Evolutionary conservation across 208 protist species (phyloP).

Genomic region (Acanthamoeba sp.): DNA sequence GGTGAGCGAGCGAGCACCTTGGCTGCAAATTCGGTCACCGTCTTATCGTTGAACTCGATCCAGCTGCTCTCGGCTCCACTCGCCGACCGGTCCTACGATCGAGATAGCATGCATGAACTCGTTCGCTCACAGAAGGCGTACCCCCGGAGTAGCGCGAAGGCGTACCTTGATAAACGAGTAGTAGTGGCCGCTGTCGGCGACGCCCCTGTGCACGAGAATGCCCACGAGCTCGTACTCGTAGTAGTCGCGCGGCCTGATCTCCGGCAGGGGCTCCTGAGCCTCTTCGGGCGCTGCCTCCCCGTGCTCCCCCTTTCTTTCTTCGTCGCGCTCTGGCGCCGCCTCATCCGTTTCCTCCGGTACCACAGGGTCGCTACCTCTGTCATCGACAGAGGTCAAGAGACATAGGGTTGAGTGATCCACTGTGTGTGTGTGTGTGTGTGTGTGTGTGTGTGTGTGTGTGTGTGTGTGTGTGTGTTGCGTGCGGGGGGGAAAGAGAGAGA

Average conservation of each 20-base stretch:
- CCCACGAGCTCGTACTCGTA: conserved; percentile 88
- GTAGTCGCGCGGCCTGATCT: conserved; percentile 35
- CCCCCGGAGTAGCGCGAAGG: background rate
- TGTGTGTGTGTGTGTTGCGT: no score
- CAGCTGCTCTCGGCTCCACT: conserved; percentile 61
- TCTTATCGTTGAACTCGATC: conserved; percentile 86
- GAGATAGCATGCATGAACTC: background rate
- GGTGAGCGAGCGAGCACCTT: background rate
- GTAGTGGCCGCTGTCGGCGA: conserved; percentile 89
- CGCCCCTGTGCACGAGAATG: conserved; percentile 88
- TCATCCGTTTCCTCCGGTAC: background rate
- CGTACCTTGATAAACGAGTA: conserved; percentile 87
- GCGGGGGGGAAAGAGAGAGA: no score
- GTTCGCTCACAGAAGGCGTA: background rate
- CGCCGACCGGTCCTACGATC: background rate
- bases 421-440: no score
- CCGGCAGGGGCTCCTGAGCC: background rate
- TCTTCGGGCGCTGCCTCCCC: background rate
- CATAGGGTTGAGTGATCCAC: no score
- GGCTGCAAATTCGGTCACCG: conserved; percentile 69
- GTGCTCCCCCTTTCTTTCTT: conserved; percentile 11
- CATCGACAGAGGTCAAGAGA: background rate
- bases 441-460: no score
- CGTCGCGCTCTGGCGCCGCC: background rate
- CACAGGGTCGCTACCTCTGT: background rate